A percentile compares a stretch with the other conserved stretches of the same genome.
phyloP scores from a whole-genome alignment of 768 basidiomycete species.

The Xerocomellus chrysenteron region DNA sequence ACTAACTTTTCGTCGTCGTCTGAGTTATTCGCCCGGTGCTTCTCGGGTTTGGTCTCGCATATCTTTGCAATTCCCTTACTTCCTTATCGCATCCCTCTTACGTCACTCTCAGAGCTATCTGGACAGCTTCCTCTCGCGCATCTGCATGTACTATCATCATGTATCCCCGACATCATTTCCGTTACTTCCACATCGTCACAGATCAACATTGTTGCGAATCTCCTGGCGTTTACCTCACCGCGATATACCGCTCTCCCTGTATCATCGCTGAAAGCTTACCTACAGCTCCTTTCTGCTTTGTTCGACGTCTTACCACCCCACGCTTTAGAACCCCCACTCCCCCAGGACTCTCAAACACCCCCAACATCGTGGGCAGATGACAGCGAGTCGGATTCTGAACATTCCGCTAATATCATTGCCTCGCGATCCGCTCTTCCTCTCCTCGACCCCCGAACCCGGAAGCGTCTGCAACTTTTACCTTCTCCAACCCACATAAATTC shows the following conservation, averaged over 20 bases:
- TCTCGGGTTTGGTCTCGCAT: constrained; percentile 45
- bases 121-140: constrained; percentile 57
- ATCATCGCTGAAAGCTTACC: constrained; percentile 49
- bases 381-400: constrained; percentile 44
- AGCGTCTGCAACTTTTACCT: constrained; percentile 60
- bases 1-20: constrained; percentile 33
- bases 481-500: constrained; percentile 52
- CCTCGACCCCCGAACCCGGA: constrained; percentile 59
- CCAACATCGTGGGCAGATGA: constrained; percentile 28
- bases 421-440: constrained; percentile 35
- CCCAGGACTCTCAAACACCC: constrained; percentile 12
- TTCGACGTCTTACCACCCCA: constrained; percentile 53
- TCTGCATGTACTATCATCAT: constrained; percentile 34
- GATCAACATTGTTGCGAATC: constrained; percentile 70
- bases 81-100: constrained; percentile 68
- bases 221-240: constrained; percentile 61
- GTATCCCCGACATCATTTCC: constrained; percentile 31
- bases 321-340: constrained; percentile 47
- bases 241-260: constrained; percentile 53
- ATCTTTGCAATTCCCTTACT: constrained; percentile 76
- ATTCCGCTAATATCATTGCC: constrained; percentile 34
- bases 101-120: constrained; percentile 62
- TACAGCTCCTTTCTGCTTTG: constrained; percentile 50
- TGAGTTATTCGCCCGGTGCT: constrained; percentile 24
- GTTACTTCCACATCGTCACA: constrained; percentile 31